A percentile compares a stretch with the other conserved stretches of the same genome.
Evolutionary conservation across 371 early-diverging fungal genomes (phyloP).

Genomic region (Mucor saturninus): DNA sequence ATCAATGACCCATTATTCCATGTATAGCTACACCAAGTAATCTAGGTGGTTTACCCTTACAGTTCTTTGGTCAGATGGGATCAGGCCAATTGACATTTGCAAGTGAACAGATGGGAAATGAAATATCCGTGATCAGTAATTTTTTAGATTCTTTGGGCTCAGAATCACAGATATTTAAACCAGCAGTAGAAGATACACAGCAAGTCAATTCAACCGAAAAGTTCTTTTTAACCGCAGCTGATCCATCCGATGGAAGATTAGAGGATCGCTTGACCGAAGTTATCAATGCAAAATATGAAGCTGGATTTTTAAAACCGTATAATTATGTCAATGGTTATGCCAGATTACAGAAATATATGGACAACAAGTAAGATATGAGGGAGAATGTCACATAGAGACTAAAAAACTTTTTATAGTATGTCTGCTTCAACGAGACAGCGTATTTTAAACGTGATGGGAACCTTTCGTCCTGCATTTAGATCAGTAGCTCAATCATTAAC

Average conservation of each 20-base stretch:
- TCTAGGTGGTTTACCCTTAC: conserved; percentile 45
- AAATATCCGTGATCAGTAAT: conserved; percentile 78
- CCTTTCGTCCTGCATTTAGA: conserved; percentile 86
- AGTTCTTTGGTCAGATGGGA: conserved; percentile 55
- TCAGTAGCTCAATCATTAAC: conserved; percentile 86
- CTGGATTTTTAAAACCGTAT: conserved; percentile 91
- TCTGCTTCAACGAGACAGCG: conserved; percentile 73
- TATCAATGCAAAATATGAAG: conserved; percentile 91
- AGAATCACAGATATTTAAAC: conserved; percentile 6
- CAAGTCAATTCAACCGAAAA: conserved; percentile 75
- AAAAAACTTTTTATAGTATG: conserved; percentile 53
- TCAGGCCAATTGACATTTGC: conserved; percentile 75
- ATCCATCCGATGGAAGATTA: conserved; percentile 81
- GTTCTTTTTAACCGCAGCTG: conserved; percentile 88
- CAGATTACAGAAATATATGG: conserved; percentile 89
- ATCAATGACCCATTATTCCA: no score
- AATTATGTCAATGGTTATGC: conserved; percentile 91
- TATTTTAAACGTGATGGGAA: conserved; percentile 85
- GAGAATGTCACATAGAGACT: not conserved
- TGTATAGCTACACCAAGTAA: conserved; percentile 23
- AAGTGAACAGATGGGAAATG: conserved; percentile 80
- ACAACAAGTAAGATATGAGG: conserved; percentile 63
- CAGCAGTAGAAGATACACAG: conserved; percentile 23
- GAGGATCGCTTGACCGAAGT: conserved; percentile 87
- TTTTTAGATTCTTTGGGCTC: conserved; percentile 72